Base-by-base conservation (phyloP, 352 stramenopile genomes). In the Globisporangium cederbergense region DNA sequence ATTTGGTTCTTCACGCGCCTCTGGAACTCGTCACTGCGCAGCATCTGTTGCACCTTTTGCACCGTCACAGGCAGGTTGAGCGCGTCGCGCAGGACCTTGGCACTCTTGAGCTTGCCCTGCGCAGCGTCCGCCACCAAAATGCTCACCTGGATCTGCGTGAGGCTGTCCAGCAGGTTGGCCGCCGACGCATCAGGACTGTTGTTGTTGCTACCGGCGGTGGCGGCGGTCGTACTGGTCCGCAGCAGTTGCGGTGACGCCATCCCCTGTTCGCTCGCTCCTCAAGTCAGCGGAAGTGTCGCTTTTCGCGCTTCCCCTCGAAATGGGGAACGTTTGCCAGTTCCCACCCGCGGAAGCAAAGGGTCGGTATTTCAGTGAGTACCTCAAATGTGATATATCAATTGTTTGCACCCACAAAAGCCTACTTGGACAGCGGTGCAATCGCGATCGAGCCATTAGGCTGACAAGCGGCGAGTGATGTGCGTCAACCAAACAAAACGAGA, bases 31-130 rank as follows among this genome's bases (percentile, higher is more conserved):
- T 42, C 59, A 49, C 49, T 65, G 34, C 34, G 16, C 5, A 65
- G 59, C 11, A 65, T 36, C 34, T 58, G 59, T 46, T 65, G 45
- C 34, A 65, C 22, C 20, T 38, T 36, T 36, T 65, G 47, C 10
- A 59, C 38, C 3, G 59, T 43, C 14, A 51, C 20, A 5, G 59
- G 36, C 49, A 65, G 59, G 20, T 58, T 47, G 22, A 65, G 49
- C 49, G 59, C 59, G 25, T 65, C 47, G 49, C 59, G 59, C 59
- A 65, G 59, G 22, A 49, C 59, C 40, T 65, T 65, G 34, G 59
- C 59, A 10, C 47, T 59, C 36, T 52, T 58, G 34, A 65, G 59
- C 14, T 42, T 30, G 16, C 59, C 59, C 22, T 47, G 28, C 42
- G 59, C 59, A 22, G 59, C 49, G 0, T 58, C 59, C 22, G 42